Conservation (phyloP, 352 stramenopile species). For the Aphanomyces astaci region DNA sequence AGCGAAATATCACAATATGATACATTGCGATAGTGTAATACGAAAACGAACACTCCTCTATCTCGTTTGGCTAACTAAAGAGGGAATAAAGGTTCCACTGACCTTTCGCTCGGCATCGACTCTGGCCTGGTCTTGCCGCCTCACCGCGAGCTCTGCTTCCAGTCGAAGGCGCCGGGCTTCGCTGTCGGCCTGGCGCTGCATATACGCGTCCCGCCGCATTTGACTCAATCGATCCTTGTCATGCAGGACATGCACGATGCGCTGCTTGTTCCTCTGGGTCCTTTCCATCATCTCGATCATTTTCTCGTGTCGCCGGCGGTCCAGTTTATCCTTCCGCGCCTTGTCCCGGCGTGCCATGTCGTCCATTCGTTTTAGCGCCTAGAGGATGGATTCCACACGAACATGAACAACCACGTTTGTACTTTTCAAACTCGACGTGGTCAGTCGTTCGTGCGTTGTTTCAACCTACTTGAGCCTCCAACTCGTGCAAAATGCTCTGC, state of each 20-base stretch:
- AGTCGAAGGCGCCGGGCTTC: slow-evolving; percentile 40
- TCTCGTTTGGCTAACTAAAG: too few species aligned
- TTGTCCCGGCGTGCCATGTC: slow-evolving; percentile 37
- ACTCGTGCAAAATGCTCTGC: slow-evolving; percentile 25
- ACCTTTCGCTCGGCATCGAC: slow-evolving; percentile 30
- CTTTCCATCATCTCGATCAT: slow-evolving; percentile 48
- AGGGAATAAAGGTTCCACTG: too few species aligned
- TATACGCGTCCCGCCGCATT: slow-evolving; percentile 39
- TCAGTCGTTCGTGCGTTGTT: too few species aligned
- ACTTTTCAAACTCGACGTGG: not conserved
- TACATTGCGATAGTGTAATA: too few species aligned
- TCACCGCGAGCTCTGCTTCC: slow-evolving; percentile 29
- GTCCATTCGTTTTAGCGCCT: slow-evolving; percentile 5
- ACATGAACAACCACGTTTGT: not conserved
- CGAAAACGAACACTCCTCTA: too few species aligned
- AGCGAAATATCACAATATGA: too few species aligned
- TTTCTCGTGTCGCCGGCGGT: slow-evolving; percentile 38
- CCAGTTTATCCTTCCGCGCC: slow-evolving; percentile 21
- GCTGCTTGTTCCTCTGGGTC: slow-evolving; percentile 56
- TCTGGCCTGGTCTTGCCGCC: slow-evolving; percentile 18
- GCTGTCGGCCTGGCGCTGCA: slow-evolving; percentile 21
- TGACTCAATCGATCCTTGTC: slow-evolving; percentile 48
- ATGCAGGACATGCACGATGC: slow-evolving; percentile 48
- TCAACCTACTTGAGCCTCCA: not conserved
- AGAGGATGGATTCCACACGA: not conserved